Evolutionary conservation across 2,329 filamentous ascomycete genomes (phyloP).

Genomic region (Diplocarpon rosae): DNA sequence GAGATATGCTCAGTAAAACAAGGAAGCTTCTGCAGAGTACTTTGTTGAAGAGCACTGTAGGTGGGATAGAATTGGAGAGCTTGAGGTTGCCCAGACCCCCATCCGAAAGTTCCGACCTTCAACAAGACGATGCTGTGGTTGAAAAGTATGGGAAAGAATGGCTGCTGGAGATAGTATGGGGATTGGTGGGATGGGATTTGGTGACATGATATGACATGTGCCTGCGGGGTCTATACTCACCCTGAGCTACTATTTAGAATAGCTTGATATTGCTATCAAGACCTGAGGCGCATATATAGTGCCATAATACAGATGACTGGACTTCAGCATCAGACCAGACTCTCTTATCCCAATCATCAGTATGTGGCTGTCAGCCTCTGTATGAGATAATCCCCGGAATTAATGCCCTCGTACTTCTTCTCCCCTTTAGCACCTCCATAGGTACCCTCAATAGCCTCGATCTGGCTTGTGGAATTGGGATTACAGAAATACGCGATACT

Average conservation of each 20-base stretch:
- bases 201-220: slow-evolving; percentile 1
- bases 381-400: slow-evolving; percentile 70
- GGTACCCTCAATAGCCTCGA: slow-evolving; percentile 56
- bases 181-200: slow-evolving; percentile 12
- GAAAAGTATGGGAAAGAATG: slow-evolving; percentile 7
- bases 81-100: slow-evolving; percentile 13
- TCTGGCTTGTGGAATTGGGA: slow-evolving; percentile 50
- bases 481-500: slow-evolving; percentile 79
- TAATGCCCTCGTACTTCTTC: slow-evolving; percentile 72
- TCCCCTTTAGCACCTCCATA: slow-evolving; percentile 44
- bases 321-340: no score
- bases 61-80: slow-evolving; percentile 12
- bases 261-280: background rate
- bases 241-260: background rate
- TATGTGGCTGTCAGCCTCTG: slow-evolving; percentile 69
- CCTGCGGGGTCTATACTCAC: background rate
- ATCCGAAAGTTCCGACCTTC: background rate
- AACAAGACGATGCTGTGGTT: no score
- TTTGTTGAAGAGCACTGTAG: slow-evolving; percentile 17
- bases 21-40: slow-evolving; percentile 18
- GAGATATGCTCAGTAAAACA: slow-evolving; percentile 11
- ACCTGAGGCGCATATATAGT: background rate
- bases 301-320: background rate
- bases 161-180: slow-evolving; percentile 10
- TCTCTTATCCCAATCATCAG: slow-evolving; percentile 24